Base-by-base conservation (phyloP, 2,329 filamentous ascomycete genomes). In the Aspergillus sp. region DNA sequence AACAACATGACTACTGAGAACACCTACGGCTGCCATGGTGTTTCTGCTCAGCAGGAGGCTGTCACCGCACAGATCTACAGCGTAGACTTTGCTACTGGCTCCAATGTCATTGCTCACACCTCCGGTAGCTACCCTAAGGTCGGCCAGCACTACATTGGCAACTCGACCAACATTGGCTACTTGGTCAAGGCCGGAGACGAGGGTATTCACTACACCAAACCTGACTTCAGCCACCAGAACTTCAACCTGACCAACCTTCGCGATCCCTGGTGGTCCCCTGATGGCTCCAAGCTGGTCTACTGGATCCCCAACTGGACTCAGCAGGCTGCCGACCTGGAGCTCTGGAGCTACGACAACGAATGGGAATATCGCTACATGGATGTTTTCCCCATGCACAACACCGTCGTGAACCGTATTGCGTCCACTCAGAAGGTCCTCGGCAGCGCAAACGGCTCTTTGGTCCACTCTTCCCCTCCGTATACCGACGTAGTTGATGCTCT, bases 361-460 rank as follows among this genome's bases (percentile, higher is more conserved):
- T 80, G 73, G 73, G 78, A 80, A 5, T 80, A 80, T 60, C 73
- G 75, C 19, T 78, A 77, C 69, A 78, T 72, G 48, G 78, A 80
- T 55, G 75, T 80, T 3, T 80, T 80, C 66, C 78, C 78, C 0
- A 32, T 55, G 53, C 66, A 72, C 48, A 62, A 75, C 15, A 66
- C 64, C 3, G 68, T 65, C 8, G 54, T 64, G 2, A 63, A 71
- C 36, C 66, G 62, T 1, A 64, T 78, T 0, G 74, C 70, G 11
- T 72, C 75, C 17, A 80, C 77, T 0, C 68, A 75, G 58, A 79
- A 78, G 60, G 75, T 79, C 58, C 69, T 77, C 1, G 77, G 76
- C 11, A 78, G 78, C 57, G 73, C 73, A 25, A 55, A 55, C 25
- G 53, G 53, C 2, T 77, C 75, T 8, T 67, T 80, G 30, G 68